Conservation (phyloP, 345 rosid genomes). For the Psidium friedrichsthalianum region DNA sequence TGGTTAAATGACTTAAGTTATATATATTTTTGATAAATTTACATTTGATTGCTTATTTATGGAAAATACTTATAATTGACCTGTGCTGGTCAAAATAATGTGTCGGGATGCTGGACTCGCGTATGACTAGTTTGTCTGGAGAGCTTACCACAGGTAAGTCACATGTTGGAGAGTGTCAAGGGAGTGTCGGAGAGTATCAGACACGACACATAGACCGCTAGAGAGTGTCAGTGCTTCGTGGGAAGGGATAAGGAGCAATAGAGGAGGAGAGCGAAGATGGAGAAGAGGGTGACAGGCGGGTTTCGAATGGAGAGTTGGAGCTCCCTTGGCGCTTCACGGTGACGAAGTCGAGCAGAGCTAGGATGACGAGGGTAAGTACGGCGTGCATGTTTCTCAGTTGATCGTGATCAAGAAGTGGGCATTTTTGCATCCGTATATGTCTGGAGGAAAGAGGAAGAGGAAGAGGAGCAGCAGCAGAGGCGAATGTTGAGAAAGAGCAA, state of each 20-base stretch:
- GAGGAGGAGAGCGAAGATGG: background rate
- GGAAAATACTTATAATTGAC: no score
- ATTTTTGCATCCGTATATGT: background rate
- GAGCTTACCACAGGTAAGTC: no score
- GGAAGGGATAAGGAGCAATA: background rate
- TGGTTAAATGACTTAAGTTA: no score
- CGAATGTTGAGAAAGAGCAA: background rate
- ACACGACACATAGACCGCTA: no score
- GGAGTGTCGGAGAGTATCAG: no score
- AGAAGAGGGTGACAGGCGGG: background rate
- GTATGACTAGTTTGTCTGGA: no score
- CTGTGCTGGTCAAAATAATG: no score
- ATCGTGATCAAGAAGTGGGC: background rate
- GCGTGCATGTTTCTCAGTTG: background rate
- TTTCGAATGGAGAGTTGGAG: background rate
- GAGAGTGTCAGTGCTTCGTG: no score
- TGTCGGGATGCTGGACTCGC: no score
- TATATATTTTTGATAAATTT: no score
- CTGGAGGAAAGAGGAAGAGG: background rate
- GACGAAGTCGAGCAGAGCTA: background rate
- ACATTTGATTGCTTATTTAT: no score
- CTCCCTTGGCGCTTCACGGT: background rate
- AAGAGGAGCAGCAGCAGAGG: accelerated
- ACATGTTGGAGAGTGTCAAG: no score
- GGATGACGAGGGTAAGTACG: background rate